Evolutionary conservation across 495 filamentous ascomycete genomes (phyloP).

Genomic region (Lentithecium fluviatile): DNA sequence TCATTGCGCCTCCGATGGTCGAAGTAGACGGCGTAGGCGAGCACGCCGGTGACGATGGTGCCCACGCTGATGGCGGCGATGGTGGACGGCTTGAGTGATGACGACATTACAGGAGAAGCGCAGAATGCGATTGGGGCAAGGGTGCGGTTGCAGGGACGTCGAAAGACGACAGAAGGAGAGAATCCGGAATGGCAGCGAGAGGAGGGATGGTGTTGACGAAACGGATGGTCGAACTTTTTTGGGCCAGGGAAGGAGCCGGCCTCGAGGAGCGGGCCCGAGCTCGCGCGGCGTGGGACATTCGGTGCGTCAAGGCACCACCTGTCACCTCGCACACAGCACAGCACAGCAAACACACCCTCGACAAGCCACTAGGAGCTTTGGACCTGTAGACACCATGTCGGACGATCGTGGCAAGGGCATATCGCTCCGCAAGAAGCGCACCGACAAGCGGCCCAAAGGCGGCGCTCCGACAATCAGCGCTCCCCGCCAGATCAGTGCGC

Average conservation of each 20-base stretch:
- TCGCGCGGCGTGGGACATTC: too few relatives aligned
- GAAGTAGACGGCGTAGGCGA: slow-evolving; percentile 88
- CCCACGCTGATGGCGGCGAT: slow-evolving; percentile 72
- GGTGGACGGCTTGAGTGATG: slow-evolving; percentile 65
- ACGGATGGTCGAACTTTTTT: slow-evolving; percentile 7
- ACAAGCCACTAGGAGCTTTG: not conserved
- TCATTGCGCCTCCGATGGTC: slow-evolving; percentile 88
- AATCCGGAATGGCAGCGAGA: slow-evolving; percentile 5
- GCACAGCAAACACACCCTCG: too few relatives aligned
- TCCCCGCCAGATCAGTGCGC: slow-evolving; percentile 74
- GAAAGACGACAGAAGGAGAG: too few relatives aligned
- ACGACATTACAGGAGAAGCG: slow-evolving; percentile 35
- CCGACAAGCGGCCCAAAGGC: slow-evolving; percentile 45
- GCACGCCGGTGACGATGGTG: slow-evolving; percentile 68
- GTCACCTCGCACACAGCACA: too few relatives aligned
- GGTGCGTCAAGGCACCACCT: too few relatives aligned
- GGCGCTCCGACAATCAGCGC: slow-evolving; percentile 68
- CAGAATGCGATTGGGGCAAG: slow-evolving; percentile 14
- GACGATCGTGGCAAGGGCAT: slow-evolving; percentile 70
- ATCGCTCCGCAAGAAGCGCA: slow-evolving; percentile 86
- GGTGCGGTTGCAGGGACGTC: too few relatives aligned
- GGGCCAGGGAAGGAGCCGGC: too few relatives aligned
- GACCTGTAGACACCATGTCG: slow-evolving; percentile 37
- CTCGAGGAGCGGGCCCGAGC: too few relatives aligned
- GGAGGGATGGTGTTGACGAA: not conserved